Percentiles rank a stretch among this genome's conserved stretches.
These are phyloP conservation scores for Osmanthus fragrans DNA, from an alignment of 257 asterid genomes.

Conservation along the genomic window DNA sequence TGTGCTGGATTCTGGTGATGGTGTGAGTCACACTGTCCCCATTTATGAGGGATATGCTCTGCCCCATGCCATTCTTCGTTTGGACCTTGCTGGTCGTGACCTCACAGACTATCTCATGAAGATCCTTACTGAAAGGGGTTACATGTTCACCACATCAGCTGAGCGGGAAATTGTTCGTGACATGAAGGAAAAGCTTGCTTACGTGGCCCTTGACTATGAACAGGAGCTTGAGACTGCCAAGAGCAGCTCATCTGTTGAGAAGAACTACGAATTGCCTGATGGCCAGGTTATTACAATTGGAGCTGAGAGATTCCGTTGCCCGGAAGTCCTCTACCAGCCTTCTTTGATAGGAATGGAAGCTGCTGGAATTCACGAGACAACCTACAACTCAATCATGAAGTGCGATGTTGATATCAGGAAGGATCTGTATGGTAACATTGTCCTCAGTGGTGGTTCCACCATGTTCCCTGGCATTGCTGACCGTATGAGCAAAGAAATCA, in stretches of 20 bases:
- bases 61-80: slow-evolving; percentile 33
- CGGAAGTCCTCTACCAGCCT: slow-evolving; percentile 37
- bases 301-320: slow-evolving; percentile 41
- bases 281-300: slow-evolving; percentile 34
- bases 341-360: slow-evolving; percentile 36
- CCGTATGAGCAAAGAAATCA: slow-evolving; percentile 37
- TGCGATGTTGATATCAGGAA: slow-evolving; percentile 36
- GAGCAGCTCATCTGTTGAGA: slow-evolving; percentile 33
- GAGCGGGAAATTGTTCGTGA: slow-evolving; percentile 44
- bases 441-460: slow-evolving; percentile 37
- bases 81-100: slow-evolving; percentile 40
- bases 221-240: slow-evolving; percentile 35
- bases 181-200: slow-evolving; percentile 39
- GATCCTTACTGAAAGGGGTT: slow-evolving; percentile 40
- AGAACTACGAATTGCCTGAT: slow-evolving; percentile 36
- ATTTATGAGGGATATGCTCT: slow-evolving; percentile 37
- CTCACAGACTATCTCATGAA: slow-evolving; percentile 40
- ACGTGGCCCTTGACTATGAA: slow-evolving; percentile 34
- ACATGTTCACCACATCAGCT: slow-evolving; percentile 40
- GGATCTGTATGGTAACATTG: slow-evolving; percentile 32
- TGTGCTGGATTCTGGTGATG: slow-evolving; percentile 39
- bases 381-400: slow-evolving; percentile 36
- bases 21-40: slow-evolving; percentile 40
- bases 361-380: slow-evolving; percentile 38
- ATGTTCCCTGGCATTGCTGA: slow-evolving; percentile 36